Base-by-base conservation (phyloP, 2,329 filamentous ascomycete genomes). In the Scedosporium aurantiacum region DNA sequence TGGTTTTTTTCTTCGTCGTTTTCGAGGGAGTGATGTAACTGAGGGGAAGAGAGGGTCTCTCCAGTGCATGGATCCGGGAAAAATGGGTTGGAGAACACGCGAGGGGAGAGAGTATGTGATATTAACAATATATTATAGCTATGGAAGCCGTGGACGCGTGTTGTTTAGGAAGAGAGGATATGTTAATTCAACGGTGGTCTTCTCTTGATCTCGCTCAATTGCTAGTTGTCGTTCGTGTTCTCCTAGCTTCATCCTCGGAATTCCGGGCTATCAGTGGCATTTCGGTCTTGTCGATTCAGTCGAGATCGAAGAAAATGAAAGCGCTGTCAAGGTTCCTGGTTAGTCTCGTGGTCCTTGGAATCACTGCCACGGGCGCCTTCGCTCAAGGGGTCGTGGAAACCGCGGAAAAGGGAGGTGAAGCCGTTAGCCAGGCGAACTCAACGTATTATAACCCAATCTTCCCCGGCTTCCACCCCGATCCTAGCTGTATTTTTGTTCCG, bases 391-490 rank as follows among this genome's bases (percentile, higher is more conserved):
- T 25, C n/a, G 56, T 45, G 3, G 7, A 23, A 23, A 23, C 50
- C 2, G 50, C 4, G 2, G 50, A 54, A 21, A 10, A 54, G 12
- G 50, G 50, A 54, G 12, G 27, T 6, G 23, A 25, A 37, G 25
- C 14, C 32, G 50, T 25, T 2, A 12, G 28, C 23, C 40, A 37
- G 41, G 43, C 6, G 10, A 70, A 70, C 62, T 68, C 68, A 2
- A 69, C 66, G 4, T 68, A 65, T 62, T 60, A 66, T 45, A 81
- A 81, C 66, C 79, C 79, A 0, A 72, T 80, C 4, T 69, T 82
- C 3, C 76, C 79, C 3, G 79, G 79, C 4, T 80, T 75, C 69
- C 75, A 80, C 64, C 75, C 78, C 0, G 78, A 81, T 65, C 79
- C 79, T 0, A 76, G 72, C 4, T 78, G 76, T 56, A 71, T 75